Evolutionary conservation across 352 stramenopile species (phyloP).

Genomic region (Pythium utonaiense): DNA sequence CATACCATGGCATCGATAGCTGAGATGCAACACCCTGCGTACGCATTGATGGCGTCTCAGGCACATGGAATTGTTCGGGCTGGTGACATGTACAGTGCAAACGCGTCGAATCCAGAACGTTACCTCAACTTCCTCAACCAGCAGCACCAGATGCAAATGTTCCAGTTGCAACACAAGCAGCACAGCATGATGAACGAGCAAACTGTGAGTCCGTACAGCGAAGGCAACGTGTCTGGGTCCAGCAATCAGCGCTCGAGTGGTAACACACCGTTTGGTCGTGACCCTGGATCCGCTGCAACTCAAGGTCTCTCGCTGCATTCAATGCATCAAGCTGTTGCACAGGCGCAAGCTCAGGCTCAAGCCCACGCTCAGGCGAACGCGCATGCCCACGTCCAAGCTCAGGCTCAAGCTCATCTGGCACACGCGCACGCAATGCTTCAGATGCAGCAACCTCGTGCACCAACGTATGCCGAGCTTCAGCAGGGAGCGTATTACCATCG

Average conservation of each 20-base stretch:
- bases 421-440: slow-evolving; percentile 43
- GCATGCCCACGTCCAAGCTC: slow-evolving; percentile 34
- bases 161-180: slow-evolving; percentile 75
- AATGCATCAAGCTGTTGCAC: slow-evolving; percentile 43
- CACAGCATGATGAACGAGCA: slow-evolving; percentile 32
- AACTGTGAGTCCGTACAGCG: slow-evolving; percentile 44
- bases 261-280: slow-evolving; percentile 14
- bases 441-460: slow-evolving; percentile 39
- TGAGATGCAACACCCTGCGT: slow-evolving; percentile 20
- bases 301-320: slow-evolving; percentile 49
- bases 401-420: slow-evolving; percentile 43
- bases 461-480: slow-evolving; percentile 41
- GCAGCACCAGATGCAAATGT: slow-evolving; percentile 85
- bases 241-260: neutral
- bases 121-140: slow-evolving; percentile 85
- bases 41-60: slow-evolving; percentile 36
- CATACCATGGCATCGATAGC: slow-evolving; percentile 6
- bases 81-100: slow-evolving; percentile 38
- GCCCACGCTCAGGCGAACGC: slow-evolving; percentile 26
- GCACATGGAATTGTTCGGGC: slow-evolving; percentile 20
- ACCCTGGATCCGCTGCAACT: slow-evolving; percentile 29
- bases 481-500: slow-evolving; percentile 54
- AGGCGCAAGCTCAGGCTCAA: slow-evolving; percentile 24
- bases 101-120: slow-evolving; percentile 55
- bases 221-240: slow-evolving; percentile 37